Base-by-base conservation (phyloP, 2,329 filamentous ascomycete species). In the Pseudomassariella vexata region DNA sequence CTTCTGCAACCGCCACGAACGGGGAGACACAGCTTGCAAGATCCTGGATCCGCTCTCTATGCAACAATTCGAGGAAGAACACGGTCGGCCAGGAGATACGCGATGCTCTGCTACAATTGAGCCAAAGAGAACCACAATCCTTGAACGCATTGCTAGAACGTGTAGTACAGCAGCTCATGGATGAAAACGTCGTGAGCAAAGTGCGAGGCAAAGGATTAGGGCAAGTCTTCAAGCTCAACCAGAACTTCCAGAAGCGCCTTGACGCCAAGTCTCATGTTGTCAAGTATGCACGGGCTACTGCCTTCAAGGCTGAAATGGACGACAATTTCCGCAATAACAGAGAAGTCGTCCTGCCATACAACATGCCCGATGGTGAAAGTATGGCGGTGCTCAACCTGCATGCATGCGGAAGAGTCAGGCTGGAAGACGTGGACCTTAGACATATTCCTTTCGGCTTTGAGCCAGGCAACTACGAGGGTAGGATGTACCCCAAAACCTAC, bases 391-490 rank as follows among this genome's bases (percentile, higher is more conserved):
- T 77, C 24, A 84, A 84, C 44, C 54, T 89, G 34, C 70, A 79
- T 38, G 73, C 76, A 1, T 53, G 69, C 30, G 71, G 74, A 4
- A 66, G 72, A 24, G 62, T 87, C 24, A 61, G 52, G 11, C 49
- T 84, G 6, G 57, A 66, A 4, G 63, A 73, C 0, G 49, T 67
- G 2, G 63, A 79, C 24, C 68, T 82, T 5, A 75, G 76, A 1
- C 47, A 69, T 30, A 76, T 84, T 19, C 77, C 79, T 2, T 80
- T 83, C 50, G 83, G 84, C 2, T 82, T 87, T 47, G 72, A 76
- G 32, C 79, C 80, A 6, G 75, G 75, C 11, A 77, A 82, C 41
- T 88, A 88, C 54, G 76, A 84, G 47, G 81, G 78, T 15, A 70
- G 81, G 34, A 75, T 76, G 36, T 79, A 81, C 40, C 73, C 82